These are phyloP conservation scores for Polychaeton citri DNA, from an alignment of 2,329 filamentous ascomycete genomes.

Conservation along the genomic window DNA sequence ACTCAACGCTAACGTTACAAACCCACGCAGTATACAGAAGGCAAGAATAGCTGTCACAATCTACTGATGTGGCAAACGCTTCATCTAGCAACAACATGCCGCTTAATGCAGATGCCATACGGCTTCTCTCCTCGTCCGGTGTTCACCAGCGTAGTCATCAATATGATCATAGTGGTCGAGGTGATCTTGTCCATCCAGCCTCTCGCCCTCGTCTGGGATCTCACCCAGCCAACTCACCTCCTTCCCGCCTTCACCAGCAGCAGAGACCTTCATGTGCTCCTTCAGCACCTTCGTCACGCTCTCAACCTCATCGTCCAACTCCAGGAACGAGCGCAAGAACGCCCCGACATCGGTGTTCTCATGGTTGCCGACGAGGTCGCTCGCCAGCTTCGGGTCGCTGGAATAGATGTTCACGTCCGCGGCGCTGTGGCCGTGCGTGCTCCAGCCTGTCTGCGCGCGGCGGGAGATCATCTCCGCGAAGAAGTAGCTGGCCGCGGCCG, in stretches of 20 bases:
- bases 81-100: too few relatives aligned
- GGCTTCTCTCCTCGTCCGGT: not conserved
- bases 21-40: too few relatives aligned
- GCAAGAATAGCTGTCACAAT: too few relatives aligned
- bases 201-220: constrained; percentile 26
- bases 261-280: constrained; percentile 34
- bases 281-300: constrained; percentile 63
- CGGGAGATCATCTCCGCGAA: constrained; percentile 80
- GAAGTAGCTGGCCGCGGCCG: constrained; percentile 42
- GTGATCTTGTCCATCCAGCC: constrained; percentile 34
- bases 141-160: not conserved
- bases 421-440: constrained; percentile 74
- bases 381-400: constrained; percentile 50
- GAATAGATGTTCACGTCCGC: constrained; percentile 97
- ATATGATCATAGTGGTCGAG: constrained; percentile 13
- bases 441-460: constrained; percentile 84
- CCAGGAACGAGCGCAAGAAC: constrained; percentile 68
- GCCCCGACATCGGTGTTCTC: constrained; percentile 88
- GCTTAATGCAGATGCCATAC: not conserved
- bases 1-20: too few relatives aligned
- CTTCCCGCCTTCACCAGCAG: constrained; percentile 13
- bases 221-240: constrained; percentile 32
- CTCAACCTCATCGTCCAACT: constrained; percentile 68
- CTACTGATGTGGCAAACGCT: too few relatives aligned
- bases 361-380: constrained; percentile 64